phyloP scores from a whole-genome alignment of 2,329 filamentous ascomycete genomes.

The Diaporthe helianthi region DNA sequence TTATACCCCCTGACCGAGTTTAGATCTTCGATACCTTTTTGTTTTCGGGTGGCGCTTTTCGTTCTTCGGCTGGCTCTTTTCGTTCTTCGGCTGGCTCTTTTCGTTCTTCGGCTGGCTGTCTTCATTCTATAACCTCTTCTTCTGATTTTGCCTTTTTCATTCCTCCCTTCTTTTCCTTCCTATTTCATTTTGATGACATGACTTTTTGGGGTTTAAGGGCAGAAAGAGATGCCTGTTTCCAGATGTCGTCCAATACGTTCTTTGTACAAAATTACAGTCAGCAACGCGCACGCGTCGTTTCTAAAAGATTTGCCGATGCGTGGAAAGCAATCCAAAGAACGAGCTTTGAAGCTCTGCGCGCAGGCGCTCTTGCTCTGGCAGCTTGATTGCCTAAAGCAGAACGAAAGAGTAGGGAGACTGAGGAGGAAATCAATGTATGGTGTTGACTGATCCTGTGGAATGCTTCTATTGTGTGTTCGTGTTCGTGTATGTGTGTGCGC shows the following conservation, averaged over 20 bases:
- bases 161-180: not conserved
- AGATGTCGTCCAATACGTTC: constrained; percentile 18
- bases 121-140: constrained; percentile 1
- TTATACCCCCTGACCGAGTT: constrained; percentile 36
- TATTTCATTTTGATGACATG: not conserved
- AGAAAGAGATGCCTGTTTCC: not conserved
- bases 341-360: constrained; percentile 4
- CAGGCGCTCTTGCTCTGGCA: constrained; percentile 9
- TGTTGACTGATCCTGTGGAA: constrained; percentile 25
- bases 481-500: not conserved
- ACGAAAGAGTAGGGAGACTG: constrained; percentile 14
- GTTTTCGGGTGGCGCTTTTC: constrained; percentile 23
- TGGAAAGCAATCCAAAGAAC: constrained; percentile 1
- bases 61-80: constrained; percentile 22
- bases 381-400: not conserved
- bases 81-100: constrained; percentile 22
- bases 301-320: not conserved
- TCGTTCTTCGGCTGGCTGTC: constrained; percentile 16
- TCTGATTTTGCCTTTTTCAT: constrained; percentile 29
- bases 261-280: constrained; percentile 31
- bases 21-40: constrained; percentile 25
- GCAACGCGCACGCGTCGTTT: constrained; percentile 7
- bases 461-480: constrained; percentile 23
- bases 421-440: constrained; percentile 30
- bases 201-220: constrained; percentile 1